Percentiles rank a stretch among this genome's conserved stretches.
These are phyloP conservation scores for Oenanthe sinensis DNA, from an alignment of 129 eudicot species.

Conservation along the genomic window DNA sequence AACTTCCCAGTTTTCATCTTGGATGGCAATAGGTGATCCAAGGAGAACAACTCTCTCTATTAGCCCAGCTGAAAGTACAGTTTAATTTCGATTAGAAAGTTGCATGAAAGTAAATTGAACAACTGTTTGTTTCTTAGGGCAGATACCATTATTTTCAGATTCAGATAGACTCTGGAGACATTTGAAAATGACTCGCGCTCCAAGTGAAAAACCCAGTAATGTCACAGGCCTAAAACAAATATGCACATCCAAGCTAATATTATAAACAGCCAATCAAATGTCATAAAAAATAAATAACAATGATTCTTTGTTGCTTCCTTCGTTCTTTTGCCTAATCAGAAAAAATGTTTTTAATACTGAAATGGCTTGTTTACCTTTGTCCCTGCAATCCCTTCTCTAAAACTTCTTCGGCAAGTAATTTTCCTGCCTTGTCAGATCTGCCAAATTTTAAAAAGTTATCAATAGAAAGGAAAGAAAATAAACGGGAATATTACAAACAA, in stretches of 20 bases:
- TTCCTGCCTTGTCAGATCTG: slow-evolving; percentile 99
- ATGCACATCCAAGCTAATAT: slow-evolving; percentile 9
- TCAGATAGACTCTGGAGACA: slow-evolving; percentile 82
- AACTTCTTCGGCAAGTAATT: slow-evolving; percentile 92
- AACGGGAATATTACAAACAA: slow-evolving; percentile 5
- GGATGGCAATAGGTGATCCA: slow-evolving; percentile 84
- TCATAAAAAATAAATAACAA: background rate
- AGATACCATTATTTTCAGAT: slow-evolving; percentile 52
- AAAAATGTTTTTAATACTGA: background rate
- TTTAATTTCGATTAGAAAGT: slow-evolving; percentile 9
- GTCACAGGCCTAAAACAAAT: slow-evolving; percentile 80
- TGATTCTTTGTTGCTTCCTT: background rate
- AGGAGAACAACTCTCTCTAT: slow-evolving; percentile 95
- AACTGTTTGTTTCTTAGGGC: slow-evolving; percentile 1
- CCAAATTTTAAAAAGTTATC: slow-evolving; percentile 1
- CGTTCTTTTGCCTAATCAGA: background rate
- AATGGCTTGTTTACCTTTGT: slow-evolving; percentile 44
- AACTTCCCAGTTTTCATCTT: slow-evolving; percentile 92
- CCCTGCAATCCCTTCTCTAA: slow-evolving; percentile 87
- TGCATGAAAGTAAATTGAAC: background rate
- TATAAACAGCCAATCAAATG: background rate
- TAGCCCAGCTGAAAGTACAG: slow-evolving; percentile 56
- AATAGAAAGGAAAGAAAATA: background rate
- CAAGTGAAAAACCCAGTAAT: slow-evolving; percentile 91
- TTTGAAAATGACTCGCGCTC: slow-evolving; percentile 90